Evolutionary conservation across 495 filamentous ascomycete species (phyloP).

Genomic region (Hypoxylon perforatum): DNA sequence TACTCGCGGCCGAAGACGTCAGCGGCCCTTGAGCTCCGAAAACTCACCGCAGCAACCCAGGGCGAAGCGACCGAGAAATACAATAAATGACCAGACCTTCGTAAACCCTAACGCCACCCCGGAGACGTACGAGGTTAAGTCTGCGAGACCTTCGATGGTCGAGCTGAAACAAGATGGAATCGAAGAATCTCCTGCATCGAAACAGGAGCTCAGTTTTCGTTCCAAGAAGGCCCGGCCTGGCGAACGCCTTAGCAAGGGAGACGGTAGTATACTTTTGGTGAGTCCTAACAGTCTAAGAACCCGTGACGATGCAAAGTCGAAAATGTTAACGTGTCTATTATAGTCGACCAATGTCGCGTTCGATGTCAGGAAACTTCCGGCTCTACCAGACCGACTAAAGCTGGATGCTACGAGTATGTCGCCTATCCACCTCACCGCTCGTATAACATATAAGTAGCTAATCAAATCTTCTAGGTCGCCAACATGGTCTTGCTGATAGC

Average conservation of each 20-base stretch:
- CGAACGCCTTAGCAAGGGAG: constrained; percentile 66
- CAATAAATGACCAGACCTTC: constrained; percentile 66
- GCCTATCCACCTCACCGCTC: constrained; percentile 21
- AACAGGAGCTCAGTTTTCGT: constrained; percentile 69
- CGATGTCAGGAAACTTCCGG: constrained; percentile 83
- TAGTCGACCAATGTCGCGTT: constrained; percentile 91
- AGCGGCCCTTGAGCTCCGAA: constrained; percentile 73
- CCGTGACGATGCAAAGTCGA: neutral
- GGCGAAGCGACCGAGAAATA: constrained; percentile 69
- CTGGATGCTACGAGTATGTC: constrained; percentile 68
- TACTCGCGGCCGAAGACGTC: constrained; percentile 70
- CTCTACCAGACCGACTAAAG: constrained; percentile 78
- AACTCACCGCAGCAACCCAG: constrained; percentile 71
- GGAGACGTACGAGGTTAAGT: constrained; percentile 61
- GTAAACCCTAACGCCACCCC: constrained; percentile 56
- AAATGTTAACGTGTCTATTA: constrained; percentile 33
- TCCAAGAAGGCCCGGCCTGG: constrained; percentile 66
- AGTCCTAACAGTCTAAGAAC: constrained; percentile 41
- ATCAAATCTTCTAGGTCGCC: constrained; percentile 52
- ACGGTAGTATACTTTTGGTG: constrained; percentile 73
- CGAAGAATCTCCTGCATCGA: constrained; percentile 53
- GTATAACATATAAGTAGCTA: constrained; percentile 41
- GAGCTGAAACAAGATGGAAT: constrained; percentile 57
- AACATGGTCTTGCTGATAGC: constrained; percentile 73
- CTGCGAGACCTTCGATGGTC: constrained; percentile 54